A percentile compares a stretch with the other conserved stretches of the same genome.
Evolutionary conservation across 228 moss, liverwort and hornwort genomes (phyloP).

Genomic region (Sphagnum magellanicum): DNA sequence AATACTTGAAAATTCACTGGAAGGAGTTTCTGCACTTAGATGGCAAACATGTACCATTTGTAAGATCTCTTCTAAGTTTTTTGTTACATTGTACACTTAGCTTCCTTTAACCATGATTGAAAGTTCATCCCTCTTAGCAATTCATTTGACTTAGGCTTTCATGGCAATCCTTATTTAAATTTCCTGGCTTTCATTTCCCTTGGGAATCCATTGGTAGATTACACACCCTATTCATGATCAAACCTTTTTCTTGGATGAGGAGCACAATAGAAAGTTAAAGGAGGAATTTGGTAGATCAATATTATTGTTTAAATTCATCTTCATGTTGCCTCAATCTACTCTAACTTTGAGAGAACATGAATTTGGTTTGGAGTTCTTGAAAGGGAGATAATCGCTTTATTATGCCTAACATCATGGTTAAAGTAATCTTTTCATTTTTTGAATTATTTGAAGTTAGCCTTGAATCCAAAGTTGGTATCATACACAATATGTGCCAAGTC

Average conservation of each 20-base stretch:
- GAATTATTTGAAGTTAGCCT: no score
- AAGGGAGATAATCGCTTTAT: no score
- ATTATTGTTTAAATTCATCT: neutral
- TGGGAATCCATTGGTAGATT: constrained; percentile 55
- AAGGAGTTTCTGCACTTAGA: constrained; percentile 74
- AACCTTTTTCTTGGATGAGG: constrained; percentile 79
- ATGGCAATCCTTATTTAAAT: no score
- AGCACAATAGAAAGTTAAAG: constrained; percentile 81
- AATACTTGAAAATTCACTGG: constrained; percentile 65
- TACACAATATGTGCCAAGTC: no score
- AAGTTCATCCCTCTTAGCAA: neutral
- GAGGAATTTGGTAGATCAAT: constrained; percentile 64
- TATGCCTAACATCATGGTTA: no score
- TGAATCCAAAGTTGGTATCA: no score
- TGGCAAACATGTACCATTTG: constrained; percentile 40
- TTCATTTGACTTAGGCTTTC: no score
- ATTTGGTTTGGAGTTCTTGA: no score
- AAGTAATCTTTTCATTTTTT: no score
- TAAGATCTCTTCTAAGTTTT: constrained; percentile 33
- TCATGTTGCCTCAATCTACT: no score
- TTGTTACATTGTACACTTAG: neutral
- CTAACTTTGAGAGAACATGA: no score
- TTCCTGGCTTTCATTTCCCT: no score
- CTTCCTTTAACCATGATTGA: neutral
- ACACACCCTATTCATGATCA: constrained; percentile 90